A percentile compares a stretch with the other conserved stretches of the same genome.
Conservation (phyloP, 2,329 filamentous ascomycete genomes). For the Cytospora mali region DNA sequence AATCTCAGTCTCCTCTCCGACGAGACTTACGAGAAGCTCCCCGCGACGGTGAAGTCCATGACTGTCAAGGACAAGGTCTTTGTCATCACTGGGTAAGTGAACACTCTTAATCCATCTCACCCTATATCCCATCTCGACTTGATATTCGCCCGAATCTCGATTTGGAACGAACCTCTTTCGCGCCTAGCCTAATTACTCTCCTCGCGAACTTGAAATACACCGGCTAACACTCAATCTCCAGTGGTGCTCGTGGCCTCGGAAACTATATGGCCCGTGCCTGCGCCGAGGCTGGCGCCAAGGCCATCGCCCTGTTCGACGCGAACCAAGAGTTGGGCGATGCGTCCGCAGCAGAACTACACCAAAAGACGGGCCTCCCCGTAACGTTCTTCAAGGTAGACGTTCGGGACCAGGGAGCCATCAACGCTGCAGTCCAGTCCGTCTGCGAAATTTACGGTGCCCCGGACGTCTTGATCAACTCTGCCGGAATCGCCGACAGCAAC, state of each 20-base stretch:
- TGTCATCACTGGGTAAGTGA: constrained; percentile 68
- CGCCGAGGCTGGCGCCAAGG: constrained; percentile 74
- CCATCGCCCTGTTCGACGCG: constrained; percentile 74
- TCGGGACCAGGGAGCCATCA: constrained; percentile 70
- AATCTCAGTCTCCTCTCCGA: constrained; percentile 55
- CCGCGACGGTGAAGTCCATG: constrained; percentile 70
- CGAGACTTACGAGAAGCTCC: constrained; percentile 58
- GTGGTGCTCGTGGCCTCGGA: constrained; percentile 75
- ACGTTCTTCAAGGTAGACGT: constrained; percentile 81
- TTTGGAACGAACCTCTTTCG: too few species aligned
- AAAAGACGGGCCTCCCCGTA: constrained; percentile 72
- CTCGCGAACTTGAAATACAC: not conserved
- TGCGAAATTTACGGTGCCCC: constrained; percentile 68
- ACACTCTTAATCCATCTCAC: not conserved
- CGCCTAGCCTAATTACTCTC: not conserved
- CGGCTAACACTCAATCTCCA: constrained; percentile 35
- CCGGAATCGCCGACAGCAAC: constrained; percentile 82
- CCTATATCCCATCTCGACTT: not conserved
- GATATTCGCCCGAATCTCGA: too few species aligned
- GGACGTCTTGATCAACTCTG: constrained; percentile 78
- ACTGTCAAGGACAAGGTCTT: constrained; percentile 71
- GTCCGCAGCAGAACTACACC: constrained; percentile 68
- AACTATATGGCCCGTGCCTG: constrained; percentile 80
- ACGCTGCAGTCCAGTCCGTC: constrained; percentile 68
- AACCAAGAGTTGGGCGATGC: constrained; percentile 75